Evolutionary conservation across 208 protist genomes (phyloP), one percentile per base, ranked within the genome.

Genomic region (Trypanosoma cruzi): DNA sequence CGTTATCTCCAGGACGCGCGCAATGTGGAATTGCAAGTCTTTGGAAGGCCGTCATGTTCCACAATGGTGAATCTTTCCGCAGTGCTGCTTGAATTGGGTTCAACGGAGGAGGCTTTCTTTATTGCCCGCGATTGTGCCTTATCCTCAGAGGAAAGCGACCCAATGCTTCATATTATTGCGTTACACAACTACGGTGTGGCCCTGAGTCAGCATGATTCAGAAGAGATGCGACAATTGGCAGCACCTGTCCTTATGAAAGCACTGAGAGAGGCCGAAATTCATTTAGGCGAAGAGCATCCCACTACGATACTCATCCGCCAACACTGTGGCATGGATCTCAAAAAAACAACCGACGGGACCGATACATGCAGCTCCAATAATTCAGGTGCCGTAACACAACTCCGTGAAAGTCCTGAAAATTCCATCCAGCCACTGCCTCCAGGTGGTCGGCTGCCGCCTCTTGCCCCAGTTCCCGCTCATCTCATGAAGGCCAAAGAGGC

Each of bases 11-110:
- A 77, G 28, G 58, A 80, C 4, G 91, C 91, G 0, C 64, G 79
- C 1, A 75, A 82, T 32, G 74, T 89, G n/a, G 88, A 96, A 60
- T 57, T 54, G n/a, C 29, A 65, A 13, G 76, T 88, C 5, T 82
- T 81, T 56, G 91, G 88, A 20, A 80, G 82, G 32, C 83, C 88
- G 11, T 90, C 86, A 2, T 94, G 91, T 74, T 89, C 88, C 10
- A 94, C 91, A 0, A 91, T 96, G 87, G 63, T 96, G 58, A 96
- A 94, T 68, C 73, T 94, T 26, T 96, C 88, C 31, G 81, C 88
- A 0, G 86, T 94, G 8, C 72, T 94, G 11, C 81, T 96, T 32
- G 80, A 77, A 31, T 63, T 82, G 29, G 84, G 81, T 0, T 36
- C 67, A 16, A 54, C 64, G 4, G 75, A 86, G 34, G 85, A 89